phyloP scores from a whole-genome alignment of 23 red algal genomes.

The Gracilaria caudata region DNA sequence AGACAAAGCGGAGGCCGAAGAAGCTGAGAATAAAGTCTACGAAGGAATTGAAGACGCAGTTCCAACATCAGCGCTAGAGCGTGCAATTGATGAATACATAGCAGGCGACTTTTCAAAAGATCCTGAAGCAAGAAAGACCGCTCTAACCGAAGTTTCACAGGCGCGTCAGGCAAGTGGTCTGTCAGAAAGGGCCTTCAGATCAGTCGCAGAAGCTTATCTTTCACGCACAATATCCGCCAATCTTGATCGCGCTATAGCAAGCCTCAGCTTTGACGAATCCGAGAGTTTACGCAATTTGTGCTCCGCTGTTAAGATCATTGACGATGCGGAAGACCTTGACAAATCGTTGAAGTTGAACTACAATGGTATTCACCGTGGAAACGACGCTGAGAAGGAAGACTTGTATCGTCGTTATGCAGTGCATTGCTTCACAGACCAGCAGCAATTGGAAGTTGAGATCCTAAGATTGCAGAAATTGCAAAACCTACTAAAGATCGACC shows the following conservation, averaged over 20 bases:
- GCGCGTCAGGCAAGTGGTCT: slow-evolving; percentile 44
- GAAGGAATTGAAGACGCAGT: slow-evolving; percentile 35
- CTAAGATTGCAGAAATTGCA: slow-evolving; percentile 65
- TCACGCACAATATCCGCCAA: slow-evolving; percentile 46
- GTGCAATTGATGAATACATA: slow-evolving; percentile 38
- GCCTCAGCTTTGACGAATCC: slow-evolving; percentile 38
- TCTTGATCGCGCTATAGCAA: slow-evolving; percentile 57
- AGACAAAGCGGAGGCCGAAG: background rate
- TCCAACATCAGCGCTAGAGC: slow-evolving; percentile 32
- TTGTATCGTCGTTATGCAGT: slow-evolving; percentile 79
- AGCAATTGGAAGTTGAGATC: slow-evolving; percentile 48
- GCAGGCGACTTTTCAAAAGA: slow-evolving; percentile 12
- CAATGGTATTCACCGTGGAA: slow-evolving; percentile 41
- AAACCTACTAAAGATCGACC: slow-evolving; percentile 39
- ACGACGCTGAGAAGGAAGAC: slow-evolving; percentile 50
- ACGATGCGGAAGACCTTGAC: slow-evolving; percentile 27
- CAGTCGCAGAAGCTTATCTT: slow-evolving; percentile 35
- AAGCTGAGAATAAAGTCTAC: background rate
- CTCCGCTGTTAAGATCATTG: slow-evolving; percentile 31
- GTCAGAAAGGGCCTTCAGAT: slow-evolving; percentile 16
- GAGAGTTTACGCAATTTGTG: slow-evolving; percentile 44
- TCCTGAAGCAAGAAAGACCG: background rate
- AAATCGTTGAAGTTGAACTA: slow-evolving; percentile 46
- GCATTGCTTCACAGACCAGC: slow-evolving; percentile 58
- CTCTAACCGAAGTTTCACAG: background rate